Percentiles rank a stretch among this genome's conserved stretches.
Evolutionary conservation across 2,329 filamentous ascomycete species (phyloP).

Genomic region (Coniochaeta sp.): DNA sequence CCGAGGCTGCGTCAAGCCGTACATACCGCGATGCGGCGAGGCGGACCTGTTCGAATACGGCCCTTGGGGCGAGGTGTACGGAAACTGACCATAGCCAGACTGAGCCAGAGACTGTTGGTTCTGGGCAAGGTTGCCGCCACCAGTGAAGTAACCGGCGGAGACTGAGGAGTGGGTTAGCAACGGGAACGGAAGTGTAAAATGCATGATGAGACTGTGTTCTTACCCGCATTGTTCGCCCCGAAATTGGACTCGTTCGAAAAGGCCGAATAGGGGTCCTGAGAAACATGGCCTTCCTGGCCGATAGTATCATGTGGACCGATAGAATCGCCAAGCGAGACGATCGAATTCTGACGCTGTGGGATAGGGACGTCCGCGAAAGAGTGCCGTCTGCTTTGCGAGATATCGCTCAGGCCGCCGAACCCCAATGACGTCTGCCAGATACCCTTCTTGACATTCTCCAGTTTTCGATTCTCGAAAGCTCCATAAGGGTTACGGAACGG

Average conservation of each 20-base stretch:
- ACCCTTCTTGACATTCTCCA: conserved; percentile 59
- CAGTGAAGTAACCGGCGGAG: conserved; percentile 27
- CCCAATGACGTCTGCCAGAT: conserved; percentile 68
- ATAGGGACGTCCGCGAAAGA: conserved; percentile 68
- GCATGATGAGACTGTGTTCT: conserved; percentile 11
- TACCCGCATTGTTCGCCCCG: conserved; percentile 31
- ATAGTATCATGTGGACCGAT: conserved; percentile 37
- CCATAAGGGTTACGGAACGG: conserved; percentile 40
- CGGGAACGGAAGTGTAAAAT: background rate
- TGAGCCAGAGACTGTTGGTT: conserved; percentile 28
- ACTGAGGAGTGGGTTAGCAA: conserved; percentile 6
- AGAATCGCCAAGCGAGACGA: conserved; percentile 51
- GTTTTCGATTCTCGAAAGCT: conserved; percentile 50
- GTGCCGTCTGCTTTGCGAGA: conserved; percentile 69
- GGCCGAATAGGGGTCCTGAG: conserved; percentile 30
- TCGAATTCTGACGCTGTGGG: conserved; percentile 56
- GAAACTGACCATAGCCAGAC: conserved; percentile 35
- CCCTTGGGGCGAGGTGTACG: conserved; percentile 36
- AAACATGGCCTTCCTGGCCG: conserved; percentile 33
- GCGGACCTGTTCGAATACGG: conserved; percentile 42
- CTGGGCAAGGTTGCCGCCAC: conserved; percentile 19
- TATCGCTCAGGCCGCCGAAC: conserved; percentile 53
- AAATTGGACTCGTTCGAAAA: conserved; percentile 15
- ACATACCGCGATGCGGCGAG: conserved; percentile 56
- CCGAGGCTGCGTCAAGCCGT: conserved; percentile 52